These are phyloP conservation scores for Penicillium soppii DNA, from an alignment of 495 filamentous ascomycete genomes.

Conservation along the genomic window DNA sequence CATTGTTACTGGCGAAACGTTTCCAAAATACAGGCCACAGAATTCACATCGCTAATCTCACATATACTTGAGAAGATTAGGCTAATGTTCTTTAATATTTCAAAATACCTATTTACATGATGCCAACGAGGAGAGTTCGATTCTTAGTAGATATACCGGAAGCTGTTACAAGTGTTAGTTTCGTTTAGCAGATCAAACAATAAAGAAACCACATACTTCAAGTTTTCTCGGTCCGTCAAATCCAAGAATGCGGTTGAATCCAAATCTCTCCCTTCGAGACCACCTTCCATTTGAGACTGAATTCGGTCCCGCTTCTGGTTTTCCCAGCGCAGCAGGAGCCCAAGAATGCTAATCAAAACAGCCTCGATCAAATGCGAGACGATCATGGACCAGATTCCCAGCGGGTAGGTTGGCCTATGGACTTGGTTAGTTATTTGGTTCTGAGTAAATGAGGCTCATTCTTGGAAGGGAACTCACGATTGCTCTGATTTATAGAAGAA, in stretches of 20 bases:
- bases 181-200: background rate
- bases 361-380: slow-evolving; percentile 58
- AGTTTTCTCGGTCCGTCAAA: slow-evolving; percentile 60
- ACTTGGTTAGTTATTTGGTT: background rate
- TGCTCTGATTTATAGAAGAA: slow-evolving; percentile 62
- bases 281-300: slow-evolving; percentile 46
- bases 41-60: no score
- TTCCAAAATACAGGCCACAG: no score
- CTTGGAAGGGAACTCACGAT: slow-evolving; percentile 21
- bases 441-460: background rate
- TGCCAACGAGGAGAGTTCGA: no score
- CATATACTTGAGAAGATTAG: no score
- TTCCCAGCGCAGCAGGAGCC: slow-evolving; percentile 52
- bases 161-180: slow-evolving; percentile 16
- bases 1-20: no score
- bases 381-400: slow-evolving; percentile 65
- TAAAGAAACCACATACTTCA: slow-evolving; percentile 38
- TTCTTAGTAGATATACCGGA: slow-evolving; percentile 34
- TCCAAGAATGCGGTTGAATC: slow-evolving; percentile 58
- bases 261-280: slow-evolving; percentile 49
- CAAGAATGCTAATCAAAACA: slow-evolving; percentile 44
- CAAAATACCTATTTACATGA: no score
- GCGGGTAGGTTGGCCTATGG: slow-evolving; percentile 48
- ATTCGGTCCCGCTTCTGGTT: slow-evolving; percentile 55
- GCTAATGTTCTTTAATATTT: no score